phyloP scores from a whole-genome alignment of 495 filamentous ascomycete genomes.

The Aspergillus conjunctus region DNA sequence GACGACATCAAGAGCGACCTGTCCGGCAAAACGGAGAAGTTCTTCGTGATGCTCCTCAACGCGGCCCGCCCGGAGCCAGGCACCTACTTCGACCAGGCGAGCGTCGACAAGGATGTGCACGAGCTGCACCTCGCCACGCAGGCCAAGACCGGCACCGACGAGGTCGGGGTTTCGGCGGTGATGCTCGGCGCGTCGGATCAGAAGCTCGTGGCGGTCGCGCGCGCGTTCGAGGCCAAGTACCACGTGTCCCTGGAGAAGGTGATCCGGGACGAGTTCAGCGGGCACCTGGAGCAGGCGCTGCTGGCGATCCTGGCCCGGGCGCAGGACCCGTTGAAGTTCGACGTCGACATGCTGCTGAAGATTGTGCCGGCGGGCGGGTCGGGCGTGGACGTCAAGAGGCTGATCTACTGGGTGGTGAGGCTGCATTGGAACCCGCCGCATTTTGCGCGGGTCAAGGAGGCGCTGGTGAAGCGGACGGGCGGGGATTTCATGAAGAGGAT shows the following conservation, averaged over 20 bases:
- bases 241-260: constrained; percentile 18
- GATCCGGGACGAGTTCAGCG: constrained; percentile 62
- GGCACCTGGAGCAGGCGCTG: constrained; percentile 79
- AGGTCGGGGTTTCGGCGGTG: constrained; percentile 69
- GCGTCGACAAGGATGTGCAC: constrained; percentile 66
- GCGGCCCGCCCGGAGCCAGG: constrained; percentile 69
- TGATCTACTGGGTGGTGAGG: constrained; percentile 23
- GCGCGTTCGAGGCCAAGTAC: constrained; percentile 60
- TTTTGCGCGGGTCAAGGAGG: constrained; percentile 15
- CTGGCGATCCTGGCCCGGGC: constrained; percentile 66
- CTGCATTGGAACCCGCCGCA: constrained; percentile 21
- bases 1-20: constrained; percentile 63
- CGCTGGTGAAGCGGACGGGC: constrained; percentile 11
- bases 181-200: constrained; percentile 66
- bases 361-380: constrained; percentile 8
- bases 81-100: constrained; percentile 63
- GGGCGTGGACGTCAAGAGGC: constrained; percentile 7
- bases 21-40: constrained; percentile 73
- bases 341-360: constrained; percentile 54
- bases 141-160: constrained; percentile 63
- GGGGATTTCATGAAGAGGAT: constrained; percentile 11
- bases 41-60: constrained; percentile 74
- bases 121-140: constrained; percentile 70
- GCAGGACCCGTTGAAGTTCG: constrained; percentile 68
- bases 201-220: constrained; percentile 71